Evolutionary conservation across 1,284 basidiomycete genomes (phyloP).

Genomic region (Malassezia yamatoensis): DNA sequence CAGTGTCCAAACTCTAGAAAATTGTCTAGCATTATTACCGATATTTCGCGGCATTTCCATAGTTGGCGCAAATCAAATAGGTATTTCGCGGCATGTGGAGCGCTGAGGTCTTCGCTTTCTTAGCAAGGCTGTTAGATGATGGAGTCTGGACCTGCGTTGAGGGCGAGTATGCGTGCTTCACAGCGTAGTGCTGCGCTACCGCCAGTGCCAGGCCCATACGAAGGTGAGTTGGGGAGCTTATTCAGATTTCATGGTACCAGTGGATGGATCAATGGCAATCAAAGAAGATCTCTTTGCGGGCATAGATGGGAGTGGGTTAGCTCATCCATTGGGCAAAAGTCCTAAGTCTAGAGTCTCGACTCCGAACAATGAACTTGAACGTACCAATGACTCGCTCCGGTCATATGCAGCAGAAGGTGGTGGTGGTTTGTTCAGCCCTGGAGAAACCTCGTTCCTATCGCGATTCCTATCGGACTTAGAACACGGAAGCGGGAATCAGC

Average conservation of each 20-base stretch:
- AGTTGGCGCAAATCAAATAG: no score
- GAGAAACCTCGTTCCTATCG: background rate
- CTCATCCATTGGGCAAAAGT: background rate
- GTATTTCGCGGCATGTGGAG: no score
- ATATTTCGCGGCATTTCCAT: no score
- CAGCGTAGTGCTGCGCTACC: background rate
- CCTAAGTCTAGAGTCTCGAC: no score
- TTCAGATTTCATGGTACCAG: background rate
- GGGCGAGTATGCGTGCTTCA: no score
- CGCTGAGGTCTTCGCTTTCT: no score
- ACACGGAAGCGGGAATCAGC: background rate
- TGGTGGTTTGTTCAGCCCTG: background rate
- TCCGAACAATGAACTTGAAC: background rate
- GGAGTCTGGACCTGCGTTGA: no score
- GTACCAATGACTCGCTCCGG: background rate
- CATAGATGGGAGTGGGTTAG: background rate
- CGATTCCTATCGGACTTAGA: slow-evolving; percentile 1
- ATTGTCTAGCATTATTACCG: no score
- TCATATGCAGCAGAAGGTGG: background rate
- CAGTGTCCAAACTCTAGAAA: no score
- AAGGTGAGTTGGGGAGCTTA: background rate
- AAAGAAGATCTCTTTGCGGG: background rate
- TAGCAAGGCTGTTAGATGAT: no score
- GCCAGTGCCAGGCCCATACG: background rate
- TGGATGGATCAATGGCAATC: background rate